Conservation (phyloP, 2,329 filamentous ascomycete genomes). For the Colletotrichum neosansevieriae region DNA sequence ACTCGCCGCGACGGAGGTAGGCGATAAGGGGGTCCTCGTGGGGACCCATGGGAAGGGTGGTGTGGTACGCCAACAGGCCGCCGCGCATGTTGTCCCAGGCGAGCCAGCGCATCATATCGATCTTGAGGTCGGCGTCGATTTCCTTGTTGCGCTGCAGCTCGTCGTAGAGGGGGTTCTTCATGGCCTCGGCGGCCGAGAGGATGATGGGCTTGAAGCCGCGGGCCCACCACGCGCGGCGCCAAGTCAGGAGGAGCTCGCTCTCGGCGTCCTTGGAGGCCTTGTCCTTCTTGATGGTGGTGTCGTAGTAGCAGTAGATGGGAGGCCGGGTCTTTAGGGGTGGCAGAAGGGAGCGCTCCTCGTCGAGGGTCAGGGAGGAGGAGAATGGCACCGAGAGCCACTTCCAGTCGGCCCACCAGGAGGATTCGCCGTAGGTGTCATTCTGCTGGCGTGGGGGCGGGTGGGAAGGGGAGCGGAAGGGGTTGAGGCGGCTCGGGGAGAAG, state of each 20-base stretch:
- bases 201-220: constrained; percentile 91
- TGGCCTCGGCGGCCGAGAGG: constrained; percentile 82
- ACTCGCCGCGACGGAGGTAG: constrained; percentile 81
- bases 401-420: constrained; percentile 89
- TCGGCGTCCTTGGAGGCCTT: constrained; percentile 77
- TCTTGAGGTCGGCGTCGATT: constrained; percentile 72
- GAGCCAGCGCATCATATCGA: constrained; percentile 85
- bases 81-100: constrained; percentile 94
- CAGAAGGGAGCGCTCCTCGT: constrained; percentile 85
- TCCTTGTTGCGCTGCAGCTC: constrained; percentile 71
- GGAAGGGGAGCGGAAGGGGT: constrained; percentile 76
- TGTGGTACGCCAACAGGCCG: constrained; percentile 82
- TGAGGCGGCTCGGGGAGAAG: constrained; percentile 63
- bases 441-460: constrained; percentile 81
- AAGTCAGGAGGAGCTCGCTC: constrained; percentile 82
- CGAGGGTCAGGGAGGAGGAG: constrained; percentile 81
- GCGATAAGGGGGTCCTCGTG: constrained; percentile 78
- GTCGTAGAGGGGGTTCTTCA: constrained; percentile 83
- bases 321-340: constrained; percentile 79
- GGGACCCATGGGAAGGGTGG: constrained; percentile 86
- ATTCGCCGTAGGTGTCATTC: constrained; percentile 82
- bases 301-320: constrained; percentile 92
- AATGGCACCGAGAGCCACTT: constrained; percentile 89
- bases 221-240: constrained; percentile 96
- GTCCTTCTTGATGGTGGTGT: constrained; percentile 73